Evolutionary conservation across 2,329 filamentous ascomycete genomes (phyloP).

Genomic region (Fusarium nematophilum): DNA sequence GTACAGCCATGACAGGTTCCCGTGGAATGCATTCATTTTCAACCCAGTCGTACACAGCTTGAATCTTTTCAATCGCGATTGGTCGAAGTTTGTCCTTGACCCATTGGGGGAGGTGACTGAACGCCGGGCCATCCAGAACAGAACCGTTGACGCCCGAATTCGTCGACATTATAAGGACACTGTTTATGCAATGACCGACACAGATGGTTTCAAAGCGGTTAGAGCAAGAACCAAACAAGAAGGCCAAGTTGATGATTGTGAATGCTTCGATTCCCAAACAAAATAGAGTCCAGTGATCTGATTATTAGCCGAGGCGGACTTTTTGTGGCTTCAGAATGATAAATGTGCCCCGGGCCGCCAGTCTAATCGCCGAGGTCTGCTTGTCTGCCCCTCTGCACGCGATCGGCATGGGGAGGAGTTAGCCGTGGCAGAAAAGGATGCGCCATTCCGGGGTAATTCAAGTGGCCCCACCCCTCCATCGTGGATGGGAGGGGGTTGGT

Average conservation of each 20-base stretch:
- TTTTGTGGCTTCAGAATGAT: too few relatives aligned
- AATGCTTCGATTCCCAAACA: too few relatives aligned
- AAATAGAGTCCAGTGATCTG: too few relatives aligned
- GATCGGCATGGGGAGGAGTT: not conserved
- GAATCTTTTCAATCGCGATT: constrained; percentile 78
- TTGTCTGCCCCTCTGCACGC: not conserved
- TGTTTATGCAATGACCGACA: not conserved
- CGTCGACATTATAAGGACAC: constrained; percentile 7
- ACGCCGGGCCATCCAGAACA: constrained; percentile 41
- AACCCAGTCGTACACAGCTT: constrained; percentile 88
- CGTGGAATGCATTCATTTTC: constrained; percentile 89
- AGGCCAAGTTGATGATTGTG: too few relatives aligned
- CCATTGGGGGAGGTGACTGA: constrained; percentile 44
- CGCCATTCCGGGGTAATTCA: too few relatives aligned
- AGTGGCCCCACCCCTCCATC: too few relatives aligned
- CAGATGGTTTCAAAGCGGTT: too few relatives aligned
- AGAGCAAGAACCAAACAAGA: too few relatives aligned
- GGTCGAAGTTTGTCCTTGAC: constrained; percentile 42
- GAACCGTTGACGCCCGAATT: not conserved
- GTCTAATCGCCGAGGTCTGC: not conserved
- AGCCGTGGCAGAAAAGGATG: not conserved
- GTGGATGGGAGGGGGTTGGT: too few relatives aligned
- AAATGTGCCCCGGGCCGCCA: not conserved
- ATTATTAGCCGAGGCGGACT: too few relatives aligned
- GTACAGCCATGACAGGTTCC: constrained; percentile 79